Evolutionary conservation across 139 green algal species (phyloP).

Genomic region (Coelastrella sp.): DNA sequence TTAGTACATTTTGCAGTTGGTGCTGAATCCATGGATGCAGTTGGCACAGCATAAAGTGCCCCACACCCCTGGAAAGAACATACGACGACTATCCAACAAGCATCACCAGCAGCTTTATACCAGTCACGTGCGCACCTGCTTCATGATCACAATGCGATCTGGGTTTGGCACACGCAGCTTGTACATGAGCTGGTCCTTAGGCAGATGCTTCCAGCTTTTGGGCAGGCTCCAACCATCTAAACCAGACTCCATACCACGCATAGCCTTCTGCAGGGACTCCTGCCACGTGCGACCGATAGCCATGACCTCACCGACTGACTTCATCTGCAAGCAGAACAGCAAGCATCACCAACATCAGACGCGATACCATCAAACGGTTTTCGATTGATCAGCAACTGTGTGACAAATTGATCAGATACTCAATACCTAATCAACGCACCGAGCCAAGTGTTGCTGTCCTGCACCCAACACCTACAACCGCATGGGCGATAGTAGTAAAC

Average conservation of each 20-base stretch:
- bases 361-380: too few relatives aligned
- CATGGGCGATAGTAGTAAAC: too few relatives aligned
- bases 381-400: too few relatives aligned
- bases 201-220: slow-evolving; percentile 82
- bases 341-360: not conserved
- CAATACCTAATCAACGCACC: too few relatives aligned
- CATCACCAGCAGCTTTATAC: not conserved
- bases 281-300: slow-evolving; percentile 96
- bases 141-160: slow-evolving; percentile 64
- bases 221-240: slow-evolving; percentile 91
- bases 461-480: too few relatives aligned
- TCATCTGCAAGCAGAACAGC: slow-evolving; percentile 77
- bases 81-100: not conserved
- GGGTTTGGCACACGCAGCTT: slow-evolving; percentile 93
- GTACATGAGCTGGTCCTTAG: slow-evolving; percentile 85
- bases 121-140: slow-evolving; percentile 31
- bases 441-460: too few relatives aligned
- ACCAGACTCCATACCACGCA: slow-evolving; percentile 95
- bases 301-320: slow-evolving; percentile 98
- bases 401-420: too few relatives aligned
- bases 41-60: too few relatives aligned
- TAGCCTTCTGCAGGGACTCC: slow-evolving; percentile 98
- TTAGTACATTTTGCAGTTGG: too few relatives aligned
- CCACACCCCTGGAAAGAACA: too few relatives aligned
- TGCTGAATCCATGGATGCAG: too few relatives aligned